phyloP scores from a whole-genome alignment of 495 filamentous ascomycete species.

The Letharia columbiana region DNA sequence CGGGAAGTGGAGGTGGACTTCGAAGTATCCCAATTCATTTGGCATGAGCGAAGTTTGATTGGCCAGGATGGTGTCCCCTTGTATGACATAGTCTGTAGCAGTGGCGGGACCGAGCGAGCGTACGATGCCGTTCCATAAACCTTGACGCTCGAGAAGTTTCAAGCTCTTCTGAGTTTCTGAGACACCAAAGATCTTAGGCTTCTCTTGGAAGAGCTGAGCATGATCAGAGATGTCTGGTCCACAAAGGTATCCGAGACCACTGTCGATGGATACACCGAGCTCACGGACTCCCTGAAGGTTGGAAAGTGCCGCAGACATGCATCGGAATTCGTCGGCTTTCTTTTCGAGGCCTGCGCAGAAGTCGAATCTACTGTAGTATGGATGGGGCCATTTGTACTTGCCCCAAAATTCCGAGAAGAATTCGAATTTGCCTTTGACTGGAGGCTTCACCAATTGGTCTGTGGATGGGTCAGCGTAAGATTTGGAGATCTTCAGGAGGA shows the following conservation, averaged over 20 bases:
- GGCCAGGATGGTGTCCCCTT: neutral
- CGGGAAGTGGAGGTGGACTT: neutral
- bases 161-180: constrained; percentile 2
- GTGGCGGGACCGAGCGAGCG: constrained; percentile 1
- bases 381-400: constrained; percentile 42
- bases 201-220: constrained; percentile 20
- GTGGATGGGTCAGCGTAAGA: neutral
- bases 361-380: constrained; percentile 41
- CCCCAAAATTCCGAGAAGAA: constrained; percentile 41
- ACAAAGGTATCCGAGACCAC: constrained; percentile 47
- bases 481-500: neutral
- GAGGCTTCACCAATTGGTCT: constrained; percentile 15
- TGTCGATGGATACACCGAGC: constrained; percentile 47
- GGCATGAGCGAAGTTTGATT: neutral
- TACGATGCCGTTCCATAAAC: constrained; percentile 15
- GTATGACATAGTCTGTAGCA: neutral
- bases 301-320: constrained; percentile 41
- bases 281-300: constrained; percentile 36
- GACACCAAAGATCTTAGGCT: constrained; percentile 21
- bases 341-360: constrained; percentile 41
- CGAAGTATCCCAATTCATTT: neutral
- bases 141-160: constrained; percentile 4
- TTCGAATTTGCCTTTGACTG: constrained; percentile 35
- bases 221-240: constrained; percentile 35
- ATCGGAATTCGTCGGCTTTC: constrained; percentile 43